phyloP scores from a whole-genome alignment of 2,329 filamentous ascomycete species.

The Aspergillus spinulosporus region DNA sequence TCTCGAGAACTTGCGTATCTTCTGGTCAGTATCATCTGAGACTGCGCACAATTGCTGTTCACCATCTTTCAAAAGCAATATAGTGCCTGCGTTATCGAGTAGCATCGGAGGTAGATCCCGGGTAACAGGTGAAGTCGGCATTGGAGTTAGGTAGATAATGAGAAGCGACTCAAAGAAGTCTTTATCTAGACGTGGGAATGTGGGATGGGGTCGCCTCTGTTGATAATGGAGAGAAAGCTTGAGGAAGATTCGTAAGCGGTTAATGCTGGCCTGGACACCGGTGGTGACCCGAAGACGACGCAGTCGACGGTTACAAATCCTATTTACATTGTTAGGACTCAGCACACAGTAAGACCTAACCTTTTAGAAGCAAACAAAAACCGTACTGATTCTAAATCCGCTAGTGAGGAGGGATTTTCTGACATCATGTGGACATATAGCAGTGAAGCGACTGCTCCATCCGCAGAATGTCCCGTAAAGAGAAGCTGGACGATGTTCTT shows the following conservation, averaged over 20 bases:
- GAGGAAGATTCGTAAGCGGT: constrained; percentile 59
- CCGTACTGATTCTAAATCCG: too few relatives aligned
- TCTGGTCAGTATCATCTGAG: constrained; percentile 65
- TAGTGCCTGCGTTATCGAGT: constrained; percentile 18
- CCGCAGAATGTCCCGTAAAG: too few relatives aligned
- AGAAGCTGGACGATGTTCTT: too few relatives aligned
- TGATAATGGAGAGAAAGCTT: constrained; percentile 76
- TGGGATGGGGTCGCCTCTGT: constrained; percentile 74
- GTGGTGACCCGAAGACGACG: constrained; percentile 81
- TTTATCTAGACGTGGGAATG: constrained; percentile 69
- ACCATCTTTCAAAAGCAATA: constrained; percentile 56
- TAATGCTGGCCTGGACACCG: constrained; percentile 70
- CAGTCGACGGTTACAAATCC: constrained; percentile 63
- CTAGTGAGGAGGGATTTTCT: too few relatives aligned
- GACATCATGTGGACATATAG: too few relatives aligned
- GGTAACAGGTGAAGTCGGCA: constrained; percentile 41
- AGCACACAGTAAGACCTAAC: not conserved
- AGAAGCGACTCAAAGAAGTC: constrained; percentile 72
- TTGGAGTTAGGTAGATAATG: constrained; percentile 66
- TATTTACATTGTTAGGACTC: not conserved
- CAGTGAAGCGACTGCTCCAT: too few relatives aligned
- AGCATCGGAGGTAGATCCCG: constrained; percentile 6
- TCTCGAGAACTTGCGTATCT: constrained; percentile 59
- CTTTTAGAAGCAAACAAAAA: too few relatives aligned
- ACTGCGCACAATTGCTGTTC: constrained; percentile 59